phyloP scores from a whole-genome alignment of 768 basidiomycete genomes.

The Tephrocybe sp. region DNA sequence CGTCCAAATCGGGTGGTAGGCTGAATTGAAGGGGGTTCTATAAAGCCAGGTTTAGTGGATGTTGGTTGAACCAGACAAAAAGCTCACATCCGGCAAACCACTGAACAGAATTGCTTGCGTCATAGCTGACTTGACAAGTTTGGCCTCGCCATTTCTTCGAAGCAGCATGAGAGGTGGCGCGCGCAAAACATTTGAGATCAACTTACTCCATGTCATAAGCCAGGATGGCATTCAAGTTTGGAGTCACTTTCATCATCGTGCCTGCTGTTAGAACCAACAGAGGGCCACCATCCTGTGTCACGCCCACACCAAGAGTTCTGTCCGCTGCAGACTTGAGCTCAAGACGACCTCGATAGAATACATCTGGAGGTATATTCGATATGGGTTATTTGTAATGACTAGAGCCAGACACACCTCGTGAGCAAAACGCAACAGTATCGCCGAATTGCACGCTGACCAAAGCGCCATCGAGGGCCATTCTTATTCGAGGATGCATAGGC shows the following conservation, averaged over 20 bases:
- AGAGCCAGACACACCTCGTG: conserved; percentile 43
- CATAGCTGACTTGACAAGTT: conserved; percentile 75
- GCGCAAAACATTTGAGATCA: not conserved
- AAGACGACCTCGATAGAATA: conserved; percentile 67
- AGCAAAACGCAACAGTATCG: conserved; percentile 71
- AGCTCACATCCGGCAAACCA: conserved; percentile 53
- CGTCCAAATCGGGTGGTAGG: conserved; percentile 77
- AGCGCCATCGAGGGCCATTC: conserved; percentile 55
- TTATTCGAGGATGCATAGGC: conserved; percentile 69
- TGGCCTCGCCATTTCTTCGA: conserved; percentile 58
- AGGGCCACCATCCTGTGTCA: conserved; percentile 44
- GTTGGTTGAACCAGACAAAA: not conserved
- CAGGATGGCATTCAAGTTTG: conserved; percentile 61
- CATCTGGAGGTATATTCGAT: conserved; percentile 38
- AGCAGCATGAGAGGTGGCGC: conserved; percentile 1
- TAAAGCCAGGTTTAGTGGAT: not conserved
- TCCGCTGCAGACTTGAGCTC: conserved; percentile 67
- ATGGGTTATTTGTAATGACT: not conserved
- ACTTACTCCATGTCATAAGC: conserved; percentile 64
- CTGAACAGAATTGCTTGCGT: conserved; percentile 82
- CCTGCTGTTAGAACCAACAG: conserved; percentile 64
- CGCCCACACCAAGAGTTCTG: conserved; percentile 68
- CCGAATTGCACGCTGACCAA: conserved; percentile 68
- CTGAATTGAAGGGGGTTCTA: conserved; percentile 80
- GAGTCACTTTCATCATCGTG: conserved; percentile 62